These are phyloP conservation scores for Podosphaera xanthii DNA, from an alignment of 2,329 filamentous ascomycete species.

Conservation along the genomic window DNA sequence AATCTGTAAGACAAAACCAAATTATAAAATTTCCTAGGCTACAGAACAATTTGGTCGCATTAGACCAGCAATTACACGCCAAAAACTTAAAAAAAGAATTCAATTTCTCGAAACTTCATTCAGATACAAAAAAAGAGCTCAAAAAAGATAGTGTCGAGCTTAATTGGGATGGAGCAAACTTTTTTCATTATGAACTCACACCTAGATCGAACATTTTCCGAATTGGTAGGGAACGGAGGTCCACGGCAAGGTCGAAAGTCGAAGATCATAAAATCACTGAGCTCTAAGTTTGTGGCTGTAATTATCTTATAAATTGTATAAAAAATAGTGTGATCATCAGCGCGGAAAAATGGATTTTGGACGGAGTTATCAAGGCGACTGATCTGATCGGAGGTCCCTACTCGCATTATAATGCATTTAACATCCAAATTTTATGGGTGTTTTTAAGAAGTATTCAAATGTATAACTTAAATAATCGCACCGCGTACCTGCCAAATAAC, in stretches of 20 bases:
- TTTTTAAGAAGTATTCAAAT: no score
- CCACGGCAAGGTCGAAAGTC: background rate
- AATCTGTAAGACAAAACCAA: conserved; percentile 1
- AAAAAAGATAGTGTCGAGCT: conserved; percentile 1
- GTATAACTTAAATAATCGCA: no score
- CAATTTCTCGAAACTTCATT: conserved; percentile 1
- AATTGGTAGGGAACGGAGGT: background rate
- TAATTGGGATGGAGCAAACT: conserved; percentile 1
- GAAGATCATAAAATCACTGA: no score
- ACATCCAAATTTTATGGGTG: no score
- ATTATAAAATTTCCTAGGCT: background rate
- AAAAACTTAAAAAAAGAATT: conserved; percentile 3
- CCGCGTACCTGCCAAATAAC: no score
- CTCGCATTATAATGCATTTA: no score
- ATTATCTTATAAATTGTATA: no score
- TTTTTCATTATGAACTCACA: conserved; percentile 1
- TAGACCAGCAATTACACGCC: conserved; percentile 1
- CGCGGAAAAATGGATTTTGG: no score
- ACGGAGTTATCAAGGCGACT: no score
- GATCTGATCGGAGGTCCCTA: no score
- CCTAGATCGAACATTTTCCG: background rate
- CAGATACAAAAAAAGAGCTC: conserved; percentile 1
- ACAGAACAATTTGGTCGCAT: background rate
- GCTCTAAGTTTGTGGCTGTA: no score
- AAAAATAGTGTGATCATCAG: no score